Conservation (phyloP, 352 stramenopile species). For the Globisporangium okanoganense region DNA sequence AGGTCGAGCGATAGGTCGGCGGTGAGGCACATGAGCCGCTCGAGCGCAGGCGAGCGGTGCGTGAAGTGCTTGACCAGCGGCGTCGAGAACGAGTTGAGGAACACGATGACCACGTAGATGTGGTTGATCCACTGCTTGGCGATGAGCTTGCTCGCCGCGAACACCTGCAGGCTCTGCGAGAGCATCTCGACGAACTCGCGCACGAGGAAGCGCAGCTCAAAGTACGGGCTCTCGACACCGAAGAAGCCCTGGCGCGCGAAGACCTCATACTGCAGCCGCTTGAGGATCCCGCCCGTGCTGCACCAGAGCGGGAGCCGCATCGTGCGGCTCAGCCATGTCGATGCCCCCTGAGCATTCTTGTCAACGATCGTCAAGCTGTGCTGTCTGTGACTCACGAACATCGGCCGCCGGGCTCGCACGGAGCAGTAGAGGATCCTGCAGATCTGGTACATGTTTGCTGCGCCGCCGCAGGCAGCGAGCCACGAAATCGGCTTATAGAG, state of each 20-base stretch:
- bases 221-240: conserved; percentile 15
- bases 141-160: conserved; percentile 15
- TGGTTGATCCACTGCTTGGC: conserved; percentile 20
- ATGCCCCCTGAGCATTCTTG: neutral
- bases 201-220: conserved; percentile 18
- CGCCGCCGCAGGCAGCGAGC: neutral
- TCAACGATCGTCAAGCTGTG: neutral
- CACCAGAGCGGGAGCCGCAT: neutral
- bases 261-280: neutral
- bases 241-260: conserved; percentile 9
- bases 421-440: conserved; percentile 5
- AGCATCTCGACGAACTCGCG: conserved; percentile 20
- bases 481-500: neutral
- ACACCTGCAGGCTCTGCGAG: conserved; percentile 21
- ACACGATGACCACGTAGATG: conserved; percentile 16
- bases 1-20: conserved; percentile 18
- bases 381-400: neutral
- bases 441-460: conserved; percentile 9
- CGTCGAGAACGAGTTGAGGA: conserved; percentile 24
- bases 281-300: neutral
- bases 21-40: conserved; percentile 17
- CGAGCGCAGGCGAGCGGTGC: conserved; percentile 11
- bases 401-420: neutral
- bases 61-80: conserved; percentile 20
- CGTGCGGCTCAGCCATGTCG: neutral